These are phyloP conservation scores for Venturia pyrina DNA, from an alignment of 2,329 filamentous ascomycete genomes.

Conservation along the genomic window DNA sequence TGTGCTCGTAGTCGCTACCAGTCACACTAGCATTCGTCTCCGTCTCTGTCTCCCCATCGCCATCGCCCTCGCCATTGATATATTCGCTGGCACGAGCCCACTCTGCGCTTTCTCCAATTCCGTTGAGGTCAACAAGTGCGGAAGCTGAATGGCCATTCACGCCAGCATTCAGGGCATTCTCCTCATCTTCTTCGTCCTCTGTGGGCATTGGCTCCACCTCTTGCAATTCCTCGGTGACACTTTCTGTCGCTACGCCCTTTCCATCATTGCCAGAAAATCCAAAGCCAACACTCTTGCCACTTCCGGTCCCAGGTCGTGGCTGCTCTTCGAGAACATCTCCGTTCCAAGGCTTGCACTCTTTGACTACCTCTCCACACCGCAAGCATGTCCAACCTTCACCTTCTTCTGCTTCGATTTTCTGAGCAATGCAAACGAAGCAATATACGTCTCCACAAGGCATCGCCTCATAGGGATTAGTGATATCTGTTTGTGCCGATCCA, in stretches of 20 bases:
- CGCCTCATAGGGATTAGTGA: constrained; percentile 92
- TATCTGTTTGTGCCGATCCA: constrained; percentile 81
- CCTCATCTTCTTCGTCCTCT: neutral
- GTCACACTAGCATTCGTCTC: constrained; percentile 7
- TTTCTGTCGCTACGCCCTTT: neutral
- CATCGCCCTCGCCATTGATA: neutral
- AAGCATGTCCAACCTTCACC: constrained; percentile 91
- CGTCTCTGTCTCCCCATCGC: constrained; percentile 11
- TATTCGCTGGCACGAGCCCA: constrained; percentile 11
- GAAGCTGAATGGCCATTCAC: neutral
- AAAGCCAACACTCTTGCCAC: constrained; percentile 17
- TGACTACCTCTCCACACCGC: constrained; percentile 73
- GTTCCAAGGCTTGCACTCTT: constrained; percentile 81
- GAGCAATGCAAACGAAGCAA: constrained; percentile 92
- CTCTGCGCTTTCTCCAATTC: constrained; percentile 9
- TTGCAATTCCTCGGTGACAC: neutral
- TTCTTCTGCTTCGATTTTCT: constrained; percentile 81
- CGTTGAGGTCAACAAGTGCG: neutral
- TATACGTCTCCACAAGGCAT: constrained; percentile 86
- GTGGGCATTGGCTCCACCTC: constrained; percentile 7
- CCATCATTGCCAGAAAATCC: neutral
- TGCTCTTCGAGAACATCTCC: constrained; percentile 68
- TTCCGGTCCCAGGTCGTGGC: constrained; percentile 13
- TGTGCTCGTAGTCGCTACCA: constrained; percentile 7
- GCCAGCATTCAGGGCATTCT: neutral